Percentiles rank a stretch among this genome's conserved stretches.
phyloP scores from a whole-genome alignment of 805 yeast genomes.

The Allodekkera sacchari region DNA sequence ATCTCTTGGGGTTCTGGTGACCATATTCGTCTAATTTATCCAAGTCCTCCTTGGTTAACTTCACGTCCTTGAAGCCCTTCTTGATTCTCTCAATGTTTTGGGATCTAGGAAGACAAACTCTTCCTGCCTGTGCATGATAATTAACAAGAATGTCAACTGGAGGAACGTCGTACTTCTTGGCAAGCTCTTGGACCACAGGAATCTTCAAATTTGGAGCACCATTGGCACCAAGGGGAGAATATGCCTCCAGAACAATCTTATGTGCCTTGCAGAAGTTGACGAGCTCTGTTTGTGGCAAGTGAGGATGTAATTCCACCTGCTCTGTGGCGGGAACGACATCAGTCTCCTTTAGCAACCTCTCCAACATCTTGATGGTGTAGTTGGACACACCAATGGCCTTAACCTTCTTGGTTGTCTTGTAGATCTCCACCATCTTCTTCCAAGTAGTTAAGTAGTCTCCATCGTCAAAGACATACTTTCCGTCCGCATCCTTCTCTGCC shows the following conservation, averaged over 20 bases:
- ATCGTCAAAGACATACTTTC: constrained; percentile 53
- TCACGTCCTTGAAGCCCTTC: constrained; percentile 27
- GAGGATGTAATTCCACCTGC: constrained; percentile 48
- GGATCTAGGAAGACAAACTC: constrained; percentile 62
- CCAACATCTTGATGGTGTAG: constrained; percentile 31
- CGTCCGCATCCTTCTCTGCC: constrained; percentile 30
- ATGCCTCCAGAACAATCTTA: constrained; percentile 40
- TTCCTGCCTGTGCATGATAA: constrained; percentile 56
- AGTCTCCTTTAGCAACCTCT: constrained; percentile 33
- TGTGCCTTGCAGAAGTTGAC: constrained; percentile 29
- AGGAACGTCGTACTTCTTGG: constrained; percentile 44
- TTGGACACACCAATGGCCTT: constrained; percentile 55
- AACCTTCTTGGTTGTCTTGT: constrained; percentile 38
- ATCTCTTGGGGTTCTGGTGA: constrained; percentile 24
- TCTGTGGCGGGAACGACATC: constrained; percentile 44
- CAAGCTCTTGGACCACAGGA: constrained; percentile 42
- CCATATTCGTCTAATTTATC: constrained; percentile 22
- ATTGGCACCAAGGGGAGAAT: constrained; percentile 54
- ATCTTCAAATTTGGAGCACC: constrained; percentile 58
- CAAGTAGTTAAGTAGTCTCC: constrained; percentile 76
- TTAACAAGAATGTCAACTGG: constrained; percentile 53
- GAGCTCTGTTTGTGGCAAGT: constrained; percentile 32
- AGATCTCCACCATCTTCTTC: constrained; percentile 67
- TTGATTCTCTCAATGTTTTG: constrained; percentile 56
- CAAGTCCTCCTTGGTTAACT: constrained; percentile 30